Conservation (phyloP, 805 yeast genomes). For the Pachysolen tannophilus region DNA sequence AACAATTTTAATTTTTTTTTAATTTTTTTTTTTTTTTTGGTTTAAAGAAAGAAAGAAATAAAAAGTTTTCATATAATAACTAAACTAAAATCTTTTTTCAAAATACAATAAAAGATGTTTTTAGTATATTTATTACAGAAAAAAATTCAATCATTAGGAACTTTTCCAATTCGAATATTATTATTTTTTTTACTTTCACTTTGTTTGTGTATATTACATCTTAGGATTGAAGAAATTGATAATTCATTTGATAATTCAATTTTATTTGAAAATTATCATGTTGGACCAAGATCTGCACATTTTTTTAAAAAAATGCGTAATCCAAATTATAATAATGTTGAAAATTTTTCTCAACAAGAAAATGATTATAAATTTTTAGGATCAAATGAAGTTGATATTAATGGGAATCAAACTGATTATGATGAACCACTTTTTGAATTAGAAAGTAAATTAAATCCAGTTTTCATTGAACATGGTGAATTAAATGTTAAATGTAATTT, state of each 20-base stretch:
- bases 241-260: constrained; percentile 2
- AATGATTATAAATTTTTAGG: neutral
- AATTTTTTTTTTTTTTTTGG: too few relatives aligned
- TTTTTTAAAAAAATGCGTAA: constrained; percentile 6
- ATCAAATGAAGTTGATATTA: neutral
- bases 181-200: neutral
- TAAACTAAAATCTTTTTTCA: neutral
- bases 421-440: constrained; percentile 5
- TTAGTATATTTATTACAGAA: neutral
- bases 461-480: constrained; percentile 10
- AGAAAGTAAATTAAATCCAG: constrained; percentile 8
- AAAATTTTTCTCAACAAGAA: neutral
- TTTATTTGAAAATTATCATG: constrained; percentile 4
- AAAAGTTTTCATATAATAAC: too few relatives aligned
- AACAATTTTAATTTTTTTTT: too few relatives aligned
- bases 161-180: constrained; percentile 1
- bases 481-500: constrained; percentile 7
- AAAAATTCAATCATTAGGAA: neutral
- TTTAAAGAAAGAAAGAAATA: too few relatives aligned
- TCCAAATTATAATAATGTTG: neutral
- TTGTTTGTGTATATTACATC: neutral
- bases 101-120: neutral
- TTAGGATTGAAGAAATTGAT: neutral
- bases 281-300: constrained; percentile 6
- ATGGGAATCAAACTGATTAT: constrained; percentile 1